Evolutionary conservation across 345 rosid genomes (phyloP).

Genomic region (Syzygium aqueum): DNA sequence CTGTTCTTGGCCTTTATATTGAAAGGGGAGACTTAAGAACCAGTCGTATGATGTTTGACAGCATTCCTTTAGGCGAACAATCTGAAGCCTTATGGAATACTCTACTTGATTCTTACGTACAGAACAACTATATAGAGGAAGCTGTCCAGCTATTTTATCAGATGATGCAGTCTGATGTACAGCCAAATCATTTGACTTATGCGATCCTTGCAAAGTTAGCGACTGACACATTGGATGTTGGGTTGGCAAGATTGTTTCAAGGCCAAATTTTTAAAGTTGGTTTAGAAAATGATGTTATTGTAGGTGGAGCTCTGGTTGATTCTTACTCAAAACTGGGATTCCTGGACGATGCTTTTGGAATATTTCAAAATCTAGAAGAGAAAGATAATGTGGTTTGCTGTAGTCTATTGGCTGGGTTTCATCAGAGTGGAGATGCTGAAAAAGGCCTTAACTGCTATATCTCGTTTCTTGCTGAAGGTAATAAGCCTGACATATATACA

Average conservation of each 20-base stretch:
- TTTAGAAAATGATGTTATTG: background rate
- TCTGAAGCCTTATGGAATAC: conserved; percentile 1
- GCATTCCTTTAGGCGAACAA: background rate
- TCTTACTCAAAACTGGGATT: background rate
- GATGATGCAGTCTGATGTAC: background rate
- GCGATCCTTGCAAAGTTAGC: background rate
- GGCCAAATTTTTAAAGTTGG: conserved; percentile 1
- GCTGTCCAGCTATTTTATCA: background rate
- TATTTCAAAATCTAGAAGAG: background rate
- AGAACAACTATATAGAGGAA: background rate
- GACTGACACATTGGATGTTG: background rate
- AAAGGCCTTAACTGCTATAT: background rate
- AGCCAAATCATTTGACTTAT: background rate
- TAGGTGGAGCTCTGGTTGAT: conserved; percentile 4
- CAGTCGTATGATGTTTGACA: background rate
- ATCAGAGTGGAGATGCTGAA: background rate
- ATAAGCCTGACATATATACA: background rate
- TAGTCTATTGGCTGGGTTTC: conserved; percentile 1
- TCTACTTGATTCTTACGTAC: background rate
- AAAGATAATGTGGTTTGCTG: conserved; percentile 3
- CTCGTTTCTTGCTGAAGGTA: background rate
- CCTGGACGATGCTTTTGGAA: background rate
- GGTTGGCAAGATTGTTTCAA: background rate
- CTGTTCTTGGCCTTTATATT: conserved; percentile 7
- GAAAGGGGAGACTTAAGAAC: background rate